Evolutionary conservation across 2,329 filamentous ascomycete genomes (phyloP).

Genomic region (Xylaria sp.): DNA sequence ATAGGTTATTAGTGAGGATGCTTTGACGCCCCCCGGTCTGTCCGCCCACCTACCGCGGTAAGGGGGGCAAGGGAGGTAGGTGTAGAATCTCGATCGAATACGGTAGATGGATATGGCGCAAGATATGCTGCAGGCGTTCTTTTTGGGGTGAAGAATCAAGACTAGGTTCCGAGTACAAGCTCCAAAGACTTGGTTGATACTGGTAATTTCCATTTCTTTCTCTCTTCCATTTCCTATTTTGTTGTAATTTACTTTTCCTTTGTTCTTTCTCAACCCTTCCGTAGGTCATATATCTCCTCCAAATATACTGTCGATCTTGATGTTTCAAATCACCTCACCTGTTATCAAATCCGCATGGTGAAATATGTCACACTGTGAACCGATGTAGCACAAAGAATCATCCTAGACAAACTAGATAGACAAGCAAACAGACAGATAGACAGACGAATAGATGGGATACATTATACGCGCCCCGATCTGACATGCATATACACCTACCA

Average conservation of each 20-base stretch:
- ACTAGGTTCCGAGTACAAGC: constrained; percentile 4
- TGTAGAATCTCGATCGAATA: not conserved
- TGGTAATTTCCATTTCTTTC: not conserved
- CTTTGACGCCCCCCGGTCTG: constrained; percentile 10
- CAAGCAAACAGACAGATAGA: not conserved
- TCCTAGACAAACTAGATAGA: not conserved
- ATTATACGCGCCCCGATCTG: constrained; percentile 10
- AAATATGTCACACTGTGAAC: not conserved
- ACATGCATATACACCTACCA: constrained; percentile 12
- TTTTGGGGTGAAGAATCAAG: not conserved
- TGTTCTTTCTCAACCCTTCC: not conserved
- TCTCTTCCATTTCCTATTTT: not conserved
- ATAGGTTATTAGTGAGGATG: constrained; percentile 1
- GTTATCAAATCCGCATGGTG: not conserved
- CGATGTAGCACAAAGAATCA: constrained; percentile 1
- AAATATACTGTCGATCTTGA: not conserved
- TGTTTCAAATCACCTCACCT: not conserved
- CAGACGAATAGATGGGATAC: not conserved
- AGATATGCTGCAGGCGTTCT: not conserved
- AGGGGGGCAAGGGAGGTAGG: not conserved
- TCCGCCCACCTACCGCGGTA: not conserved
- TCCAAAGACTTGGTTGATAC: not conserved
- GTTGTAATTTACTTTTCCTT: not conserved
- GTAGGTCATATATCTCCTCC: not conserved
- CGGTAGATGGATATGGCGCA: constrained; percentile 1